phyloP scores from a whole-genome alignment of 2,329 filamentous ascomycete genomes.

The Pyrenochaeta sp. region DNA sequence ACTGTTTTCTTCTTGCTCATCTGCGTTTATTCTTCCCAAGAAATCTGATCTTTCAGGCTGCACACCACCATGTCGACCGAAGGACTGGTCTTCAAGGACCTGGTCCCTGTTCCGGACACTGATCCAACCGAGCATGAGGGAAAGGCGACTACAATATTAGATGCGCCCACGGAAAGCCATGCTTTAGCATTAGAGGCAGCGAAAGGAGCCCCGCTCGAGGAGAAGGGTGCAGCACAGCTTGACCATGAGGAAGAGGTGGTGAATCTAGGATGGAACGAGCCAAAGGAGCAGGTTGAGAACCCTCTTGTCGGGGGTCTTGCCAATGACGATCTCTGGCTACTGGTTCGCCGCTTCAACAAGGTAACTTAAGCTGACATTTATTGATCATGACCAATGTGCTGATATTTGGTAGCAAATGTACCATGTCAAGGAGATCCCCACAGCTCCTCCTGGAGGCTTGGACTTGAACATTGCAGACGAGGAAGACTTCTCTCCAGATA shows the following conservation, averaged over 20 bases:
- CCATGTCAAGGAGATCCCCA: conserved; percentile 72
- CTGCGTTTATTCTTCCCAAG: neutral
- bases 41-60: conserved; percentile 2
- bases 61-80: conserved; percentile 36
- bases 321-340: conserved; percentile 77
- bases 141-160: conserved; percentile 42
- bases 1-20: neutral
- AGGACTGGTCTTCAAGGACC: conserved; percentile 45
- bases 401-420: conserved; percentile 63
- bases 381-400: conserved; percentile 20
- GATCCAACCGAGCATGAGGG: conserved; percentile 39
- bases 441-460: conserved; percentile 69
- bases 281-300: conserved; percentile 61
- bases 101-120: conserved; percentile 45
- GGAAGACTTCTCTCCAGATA: conserved; percentile 85
- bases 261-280: conserved; percentile 74
- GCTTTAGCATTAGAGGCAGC: conserved; percentile 52
- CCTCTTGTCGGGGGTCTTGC: conserved; percentile 71
- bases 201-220: conserved; percentile 42
- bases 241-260: conserved; percentile 62
- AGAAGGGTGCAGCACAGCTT: conserved; percentile 55
- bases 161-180: conserved; percentile 57
- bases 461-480: conserved; percentile 84
- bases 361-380: conserved; percentile 42
- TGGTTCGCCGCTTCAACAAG: conserved; percentile 78